A percentile compares a stretch with the other conserved stretches of the same genome.
phyloP scores from a whole-genome alignment of 768 basidiomycete species.

The Hericium alpestre region DNA sequence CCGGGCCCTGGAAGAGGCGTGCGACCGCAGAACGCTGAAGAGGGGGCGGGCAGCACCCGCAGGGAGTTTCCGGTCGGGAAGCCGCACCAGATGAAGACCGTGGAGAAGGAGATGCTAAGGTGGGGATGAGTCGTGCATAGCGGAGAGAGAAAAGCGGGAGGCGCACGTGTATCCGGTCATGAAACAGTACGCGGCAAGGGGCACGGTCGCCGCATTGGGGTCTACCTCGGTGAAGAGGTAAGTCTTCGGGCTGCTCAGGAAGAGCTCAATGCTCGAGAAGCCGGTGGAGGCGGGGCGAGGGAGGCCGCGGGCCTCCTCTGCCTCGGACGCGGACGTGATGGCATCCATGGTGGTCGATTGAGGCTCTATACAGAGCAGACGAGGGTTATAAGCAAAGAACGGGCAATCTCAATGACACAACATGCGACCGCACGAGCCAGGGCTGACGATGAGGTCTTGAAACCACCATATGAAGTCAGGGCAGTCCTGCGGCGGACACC shows the following conservation, averaged over 20 bases:
- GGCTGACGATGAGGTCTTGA: too few relatives aligned
- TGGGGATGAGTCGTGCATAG: neutral
- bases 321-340: neutral
- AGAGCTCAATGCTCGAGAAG: neutral
- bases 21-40: constrained; percentile 30
- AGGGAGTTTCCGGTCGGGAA: constrained; percentile 76
- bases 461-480: too few relatives aligned
- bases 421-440: too few relatives aligned
- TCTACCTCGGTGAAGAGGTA: constrained; percentile 36
- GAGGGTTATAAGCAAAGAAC: too few relatives aligned
- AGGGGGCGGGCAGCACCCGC: constrained; percentile 33
- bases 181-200: constrained; percentile 58
- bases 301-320: neutral
- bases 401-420: too few relatives aligned
- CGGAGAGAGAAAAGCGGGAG: neutral
- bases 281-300: neutral
- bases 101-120: constrained; percentile 56
- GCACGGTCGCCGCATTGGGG: constrained; percentile 37
- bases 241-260: constrained; percentile 18
- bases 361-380: too few relatives aligned
- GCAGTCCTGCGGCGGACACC: too few relatives aligned
- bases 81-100: constrained; percentile 76
- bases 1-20: constrained; percentile 53
- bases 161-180: constrained; percentile 74
- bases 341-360: neutral